Base-by-base conservation (phyloP, 2,329 filamentous ascomycete genomes). In the Torrubiellomyces zombiae region DNA sequence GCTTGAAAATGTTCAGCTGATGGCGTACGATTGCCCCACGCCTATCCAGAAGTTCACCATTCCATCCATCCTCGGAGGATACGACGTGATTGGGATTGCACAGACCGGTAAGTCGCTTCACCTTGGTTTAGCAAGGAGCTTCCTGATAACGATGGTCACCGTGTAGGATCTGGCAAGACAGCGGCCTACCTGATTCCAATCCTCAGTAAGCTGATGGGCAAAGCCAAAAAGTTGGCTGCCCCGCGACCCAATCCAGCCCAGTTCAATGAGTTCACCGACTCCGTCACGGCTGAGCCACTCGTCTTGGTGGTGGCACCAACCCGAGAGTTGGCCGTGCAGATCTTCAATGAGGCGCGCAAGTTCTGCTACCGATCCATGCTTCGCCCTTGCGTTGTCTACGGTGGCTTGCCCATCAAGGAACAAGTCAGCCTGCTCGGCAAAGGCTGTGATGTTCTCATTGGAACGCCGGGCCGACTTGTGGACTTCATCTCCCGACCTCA, bases 361-460 rank as follows among this genome's bases (percentile, higher is more conserved):
- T 70, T 95, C 24, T 94, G 83, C 47, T 98, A 98, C 42, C 75
- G 89, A 2, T 83, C 80, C 4, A 93, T 92, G 81, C 63, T 98
- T 29, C 82, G 89, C 20, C 86, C 89, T 14, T 83, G 78, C 38
- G 82, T 92, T 21, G 61, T 77, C 16, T 98, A 95, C 38, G 89
- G 89, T 24, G 89, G 89, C 33, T 72, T 72, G 6, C 79, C 81
- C 0, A 42, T 70, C n/a, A 48, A 51, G 2, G 64, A 75, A 9
- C 82, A 94, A 50, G 58, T 74, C 4, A 55, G 63, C 6, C 75
- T 91, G 43, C 63, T 98, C 2, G 60, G 63, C 31, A 78, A 74
- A 47, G 89, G 89, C 5, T 95, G 86, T 36, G 89, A 98, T 39
- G 57, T 98, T 20, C 63, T 98, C 9, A 72, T 95, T 37, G 85